Percentiles rank a stretch among this genome's conserved stretches.
Evolutionary conservation across 106 monocot genomes (phyloP).

Genomic region (Dendrobium chrysotoxum): DNA sequence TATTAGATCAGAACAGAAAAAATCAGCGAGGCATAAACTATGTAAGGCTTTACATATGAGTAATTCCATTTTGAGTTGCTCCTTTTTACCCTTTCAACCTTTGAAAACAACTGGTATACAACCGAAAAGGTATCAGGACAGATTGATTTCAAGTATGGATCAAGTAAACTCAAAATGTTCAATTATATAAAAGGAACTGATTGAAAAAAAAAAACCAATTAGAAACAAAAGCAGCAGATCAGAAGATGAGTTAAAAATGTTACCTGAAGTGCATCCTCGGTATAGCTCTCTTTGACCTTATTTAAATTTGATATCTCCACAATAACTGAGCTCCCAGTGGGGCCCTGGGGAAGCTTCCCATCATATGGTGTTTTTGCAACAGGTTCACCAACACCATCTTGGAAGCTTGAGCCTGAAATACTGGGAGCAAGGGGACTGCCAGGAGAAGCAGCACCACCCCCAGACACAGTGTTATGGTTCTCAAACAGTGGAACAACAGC

Average conservation of each 20-base stretch:
- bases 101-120: not conserved
- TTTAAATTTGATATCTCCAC: constrained; percentile 96
- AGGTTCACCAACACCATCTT: constrained; percentile 56
- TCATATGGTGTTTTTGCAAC: constrained; percentile 47
- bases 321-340: constrained; percentile 68
- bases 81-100: not conserved
- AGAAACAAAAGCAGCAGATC: not conserved
- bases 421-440: constrained; percentile 74
- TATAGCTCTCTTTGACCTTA: constrained; percentile 94
- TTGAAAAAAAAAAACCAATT: not conserved
- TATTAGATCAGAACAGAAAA: not conserved
- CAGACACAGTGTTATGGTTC: constrained; percentile 31
- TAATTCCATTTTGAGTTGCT: not conserved
- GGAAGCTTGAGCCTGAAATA: constrained; percentile 60
- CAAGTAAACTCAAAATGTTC: not conserved
- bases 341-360: constrained; percentile 60
- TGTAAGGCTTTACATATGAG: not conserved
- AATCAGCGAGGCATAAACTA: not conserved
- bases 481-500: constrained; percentile 87
- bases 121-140: not conserved
- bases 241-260: not conserved
- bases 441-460: constrained; percentile 64
- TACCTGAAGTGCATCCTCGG: constrained; percentile 95
- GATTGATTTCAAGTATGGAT: not conserved
- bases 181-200: not conserved